Percentiles rank a stretch among this genome's conserved stretches.
phyloP scores from a whole-genome alignment of 345 rosid genomes.

The Aurinia saxatilis region DNA sequence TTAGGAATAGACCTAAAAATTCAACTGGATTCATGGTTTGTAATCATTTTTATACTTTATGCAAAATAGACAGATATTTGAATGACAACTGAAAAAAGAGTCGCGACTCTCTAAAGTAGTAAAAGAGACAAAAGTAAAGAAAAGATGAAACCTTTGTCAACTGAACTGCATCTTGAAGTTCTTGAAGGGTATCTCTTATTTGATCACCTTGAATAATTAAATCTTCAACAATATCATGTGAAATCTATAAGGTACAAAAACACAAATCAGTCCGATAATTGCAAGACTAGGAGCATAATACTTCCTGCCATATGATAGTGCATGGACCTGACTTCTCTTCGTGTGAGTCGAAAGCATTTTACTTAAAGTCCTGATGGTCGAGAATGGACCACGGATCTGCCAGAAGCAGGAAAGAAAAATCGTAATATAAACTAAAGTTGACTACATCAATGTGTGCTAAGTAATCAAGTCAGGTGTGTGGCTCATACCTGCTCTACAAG shows the following conservation, averaged over 20 bases:
- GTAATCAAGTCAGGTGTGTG: neutral
- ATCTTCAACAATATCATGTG: conserved; percentile 78
- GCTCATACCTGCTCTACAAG: conserved; percentile 74
- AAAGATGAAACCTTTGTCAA: conserved; percentile 58
- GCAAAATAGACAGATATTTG: neutral
- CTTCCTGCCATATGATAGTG: neutral
- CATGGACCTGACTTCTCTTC: conserved; percentile 70
- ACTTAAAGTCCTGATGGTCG: conserved; percentile 70
- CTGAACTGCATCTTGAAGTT: conserved; percentile 85
- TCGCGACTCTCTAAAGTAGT: neutral
- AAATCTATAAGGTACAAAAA: conserved; percentile 39
- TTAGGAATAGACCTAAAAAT: neutral
- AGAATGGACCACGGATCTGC: conserved; percentile 82
- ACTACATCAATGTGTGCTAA: neutral
- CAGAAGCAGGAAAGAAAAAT: neutral
- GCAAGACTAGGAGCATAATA: neutral
- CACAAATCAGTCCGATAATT: neutral
- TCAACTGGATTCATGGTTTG: neutral
- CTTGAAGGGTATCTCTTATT: conserved; percentile 63
- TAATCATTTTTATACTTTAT: neutral
- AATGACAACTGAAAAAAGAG: neutral
- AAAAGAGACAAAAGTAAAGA: conserved; percentile 4
- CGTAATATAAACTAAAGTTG: neutral
- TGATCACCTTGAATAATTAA: conserved; percentile 66
- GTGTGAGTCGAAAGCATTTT: conserved; percentile 71